Conservation (phyloP, 352 stramenopile species). For the Pythium sp. region DNA sequence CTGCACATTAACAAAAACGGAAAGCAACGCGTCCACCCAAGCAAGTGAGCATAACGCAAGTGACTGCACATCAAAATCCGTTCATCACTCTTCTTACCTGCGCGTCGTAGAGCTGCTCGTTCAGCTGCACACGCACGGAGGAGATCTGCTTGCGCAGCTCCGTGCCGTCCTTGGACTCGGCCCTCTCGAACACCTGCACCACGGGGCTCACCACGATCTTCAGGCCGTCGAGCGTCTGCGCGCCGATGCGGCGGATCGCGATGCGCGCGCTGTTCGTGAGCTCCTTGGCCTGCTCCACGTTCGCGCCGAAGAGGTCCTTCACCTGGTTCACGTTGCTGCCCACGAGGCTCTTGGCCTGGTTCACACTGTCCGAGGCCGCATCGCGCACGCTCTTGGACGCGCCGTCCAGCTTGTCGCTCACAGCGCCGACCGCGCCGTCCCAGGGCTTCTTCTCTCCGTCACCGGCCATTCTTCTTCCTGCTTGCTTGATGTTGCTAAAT, state of each 20-base stretch:
- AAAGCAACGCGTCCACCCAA: not conserved
- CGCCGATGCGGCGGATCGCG: slow-evolving; percentile 32
- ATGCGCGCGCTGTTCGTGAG: slow-evolving; percentile 57
- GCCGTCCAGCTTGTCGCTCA: slow-evolving; percentile 50
- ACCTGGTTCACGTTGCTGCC: slow-evolving; percentile 39
- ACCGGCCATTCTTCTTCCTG: slow-evolving; percentile 15
- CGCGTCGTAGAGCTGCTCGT: slow-evolving; percentile 58
- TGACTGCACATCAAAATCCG: not conserved
- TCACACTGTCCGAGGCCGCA: slow-evolving; percentile 27
- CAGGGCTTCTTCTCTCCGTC: slow-evolving; percentile 58
- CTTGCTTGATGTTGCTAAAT: slow-evolving; percentile 4
- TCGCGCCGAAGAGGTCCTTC: slow-evolving; percentile 34
- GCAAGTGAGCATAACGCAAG: not conserved
- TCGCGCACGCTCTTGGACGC: slow-evolving; percentile 48
- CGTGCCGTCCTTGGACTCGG: slow-evolving; percentile 59
- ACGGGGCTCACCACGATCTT: slow-evolving; percentile 45
- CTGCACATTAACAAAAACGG: slow-evolving; percentile 14
- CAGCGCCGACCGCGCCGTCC: slow-evolving; percentile 39
- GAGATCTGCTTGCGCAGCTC: slow-evolving; percentile 60
- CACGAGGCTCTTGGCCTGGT: slow-evolving; percentile 45
- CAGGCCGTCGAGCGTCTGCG: slow-evolving; percentile 39
- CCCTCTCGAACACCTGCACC: slow-evolving; percentile 63
- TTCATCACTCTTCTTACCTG: slow-evolving; percentile 23
- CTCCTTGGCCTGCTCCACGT: slow-evolving; percentile 57
- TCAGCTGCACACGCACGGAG: slow-evolving; percentile 41